Evolutionary conservation across 2,329 filamentous ascomycete species (phyloP).

Genomic region (Colletotrichum gigasporum): DNA sequence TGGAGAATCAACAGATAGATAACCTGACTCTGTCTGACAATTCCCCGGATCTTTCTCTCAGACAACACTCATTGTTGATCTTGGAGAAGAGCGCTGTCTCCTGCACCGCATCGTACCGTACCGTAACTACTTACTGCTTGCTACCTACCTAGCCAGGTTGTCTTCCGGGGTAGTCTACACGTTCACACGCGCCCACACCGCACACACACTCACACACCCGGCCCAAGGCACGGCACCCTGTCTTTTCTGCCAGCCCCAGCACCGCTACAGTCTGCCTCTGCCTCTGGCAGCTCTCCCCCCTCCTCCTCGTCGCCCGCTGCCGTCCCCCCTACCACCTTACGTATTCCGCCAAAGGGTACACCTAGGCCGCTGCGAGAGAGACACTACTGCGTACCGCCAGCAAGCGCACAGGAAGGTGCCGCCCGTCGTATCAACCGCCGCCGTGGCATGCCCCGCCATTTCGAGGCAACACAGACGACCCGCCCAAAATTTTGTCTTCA

Average conservation of each 20-base stretch:
- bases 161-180: too few species aligned
- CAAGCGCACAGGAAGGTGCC: not conserved
- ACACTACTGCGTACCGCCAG: not conserved
- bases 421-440: conserved; percentile 8
- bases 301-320: not conserved
- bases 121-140: too few species aligned
- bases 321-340: not conserved
- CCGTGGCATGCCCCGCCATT: conserved; percentile 34
- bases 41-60: not conserved
- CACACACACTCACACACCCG: conserved; percentile 1
- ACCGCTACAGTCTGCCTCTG: too few species aligned
- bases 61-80: conserved; percentile 1
- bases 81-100: too few species aligned
- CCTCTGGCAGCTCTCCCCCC: too few species aligned
- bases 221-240: too few species aligned
- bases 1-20: not conserved
- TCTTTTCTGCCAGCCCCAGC: conserved; percentile 7
- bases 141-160: too few species aligned
- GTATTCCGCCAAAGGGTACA: conserved; percentile 2
- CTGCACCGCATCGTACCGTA: too few species aligned
- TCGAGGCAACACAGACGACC: conserved; percentile 32
- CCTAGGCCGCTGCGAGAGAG: too few species aligned
- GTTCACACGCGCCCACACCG: too few species aligned
- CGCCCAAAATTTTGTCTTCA: conserved; percentile 35
- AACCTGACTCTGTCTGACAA: not conserved